phyloP scores from a whole-genome alignment of 805 yeast species.

The Suhomyces emberorum region DNA sequence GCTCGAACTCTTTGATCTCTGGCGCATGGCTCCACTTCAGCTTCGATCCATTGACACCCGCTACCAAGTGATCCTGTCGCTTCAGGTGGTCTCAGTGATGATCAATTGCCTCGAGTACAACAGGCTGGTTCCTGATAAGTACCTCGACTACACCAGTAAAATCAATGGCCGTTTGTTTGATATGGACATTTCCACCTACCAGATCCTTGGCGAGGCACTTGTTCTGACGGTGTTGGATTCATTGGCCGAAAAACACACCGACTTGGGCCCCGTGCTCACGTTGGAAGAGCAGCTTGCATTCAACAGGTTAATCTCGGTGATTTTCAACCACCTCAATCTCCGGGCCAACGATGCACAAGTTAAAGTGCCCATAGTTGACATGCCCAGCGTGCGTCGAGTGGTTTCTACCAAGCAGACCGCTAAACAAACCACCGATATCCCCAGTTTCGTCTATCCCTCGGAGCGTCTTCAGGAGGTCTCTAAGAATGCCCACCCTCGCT shows the following conservation, averaged over 20 bases:
- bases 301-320: slow-evolving; percentile 7
- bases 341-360: slow-evolving; percentile 2
- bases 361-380: slow-evolving; percentile 1
- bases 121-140: slow-evolving; percentile 10
- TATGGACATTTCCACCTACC: slow-evolving; percentile 11
- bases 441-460: not conserved
- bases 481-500: not conserved
- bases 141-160: slow-evolving; percentile 11
- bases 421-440: not conserved
- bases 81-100: slow-evolving; percentile 15
- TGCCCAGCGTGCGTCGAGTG: no score
- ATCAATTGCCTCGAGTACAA: slow-evolving; percentile 13
- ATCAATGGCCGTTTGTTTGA: slow-evolving; percentile 17
- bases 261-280: not conserved
- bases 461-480: not conserved
- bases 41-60: slow-evolving; percentile 9
- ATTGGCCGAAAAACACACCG: slow-evolving; percentile 1
- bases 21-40: slow-evolving; percentile 1
- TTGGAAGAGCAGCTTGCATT: slow-evolving; percentile 9
- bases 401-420: no score
- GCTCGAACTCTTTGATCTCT: slow-evolving; percentile 5
- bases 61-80: slow-evolving; percentile 15
- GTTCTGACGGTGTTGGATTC: slow-evolving; percentile 6
- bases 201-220: slow-evolving; percentile 17
- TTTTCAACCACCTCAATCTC: slow-evolving; percentile 6